Base-by-base conservation (phyloP, 2,329 filamentous ascomycete genomes). In the Alternaria burnsii region DNA sequence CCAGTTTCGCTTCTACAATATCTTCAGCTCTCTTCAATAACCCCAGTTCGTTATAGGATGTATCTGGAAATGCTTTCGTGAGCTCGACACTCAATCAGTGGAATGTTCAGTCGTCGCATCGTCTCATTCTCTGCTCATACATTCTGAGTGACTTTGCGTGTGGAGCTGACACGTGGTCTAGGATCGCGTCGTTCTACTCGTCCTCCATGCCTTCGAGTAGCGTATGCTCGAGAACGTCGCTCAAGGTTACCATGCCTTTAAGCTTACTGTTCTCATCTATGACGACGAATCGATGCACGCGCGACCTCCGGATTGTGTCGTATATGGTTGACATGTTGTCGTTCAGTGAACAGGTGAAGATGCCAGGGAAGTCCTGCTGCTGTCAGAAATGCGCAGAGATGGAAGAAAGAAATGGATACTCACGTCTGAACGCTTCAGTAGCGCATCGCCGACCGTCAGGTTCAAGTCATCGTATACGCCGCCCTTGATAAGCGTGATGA, bases 321-420 rank as follows among this genome's bases (percentile, higher is more conserved):
- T 98, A 98, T 69, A 99, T 95, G 11, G 94, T 94, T 76, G 97
- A 94, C 51, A 99, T 86, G 56, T 94, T 89, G 79, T 99, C 95
- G 63, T 96, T 90, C 65, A 95, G 86, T 46, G 90, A 92, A 82
- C 95, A 99, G 0, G 94, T 98, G 80, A 97, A 98, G 66, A 99
- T 98, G 43, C 96, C 95, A 0, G 93, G 91, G 73, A 97, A 97
- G 70, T 97, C 94, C 85, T 89, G 63, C 5, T n/a, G n/a, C 16
- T 22, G 38, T 78, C 16, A 77, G 71, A 53, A 41, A 48, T 10
- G n/a, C 7, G 14, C 9, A 36, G 32, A 2, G 30, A 11, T 26
- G 24, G 24, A 14, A 28, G n/a, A 9, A 22, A 30, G 8, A 34
- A 18, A 26, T 16, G 11, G 3, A 8, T 6, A 78, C 82, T 66